phyloP scores from a whole-genome alignment of 2,329 filamentous ascomycete genomes.

The Penicillium sp. region DNA sequence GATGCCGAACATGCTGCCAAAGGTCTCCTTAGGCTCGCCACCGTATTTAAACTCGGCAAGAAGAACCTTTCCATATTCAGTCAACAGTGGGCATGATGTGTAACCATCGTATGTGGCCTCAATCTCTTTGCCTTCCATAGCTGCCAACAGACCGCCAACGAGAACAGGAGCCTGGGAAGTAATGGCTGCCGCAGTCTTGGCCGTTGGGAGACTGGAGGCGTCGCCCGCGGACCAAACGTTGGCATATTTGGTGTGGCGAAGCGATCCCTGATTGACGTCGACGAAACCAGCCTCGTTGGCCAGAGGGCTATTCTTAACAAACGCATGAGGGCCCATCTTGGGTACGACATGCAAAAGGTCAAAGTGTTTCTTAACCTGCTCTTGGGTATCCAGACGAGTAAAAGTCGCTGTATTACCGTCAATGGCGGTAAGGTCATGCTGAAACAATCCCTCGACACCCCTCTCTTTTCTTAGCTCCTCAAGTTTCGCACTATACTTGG shows the following conservation, averaged over 20 bases:
- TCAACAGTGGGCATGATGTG: slow-evolving; percentile 53
- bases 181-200: slow-evolving; percentile 54
- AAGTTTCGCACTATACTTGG: slow-evolving; percentile 55
- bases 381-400: slow-evolving; percentile 40
- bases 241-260: slow-evolving; percentile 51
- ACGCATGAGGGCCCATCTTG: slow-evolving; percentile 57
- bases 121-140: slow-evolving; percentile 44
- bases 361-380: slow-evolving; percentile 46
- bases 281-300: slow-evolving; percentile 56
- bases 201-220: slow-evolving; percentile 57
- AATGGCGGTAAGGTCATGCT: slow-evolving; percentile 54
- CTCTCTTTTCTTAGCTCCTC: slow-evolving; percentile 53
- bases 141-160: slow-evolving; percentile 46
- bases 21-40: slow-evolving; percentile 61
- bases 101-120: slow-evolving; percentile 52
- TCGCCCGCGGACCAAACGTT: slow-evolving; percentile 60
- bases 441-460: slow-evolving; percentile 56
- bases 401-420: slow-evolving; percentile 54
- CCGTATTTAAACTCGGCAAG: slow-evolving; percentile 65
- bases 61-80: slow-evolving; percentile 59
- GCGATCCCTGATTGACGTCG: slow-evolving; percentile 53
- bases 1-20: slow-evolving; percentile 51
- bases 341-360: slow-evolving; percentile 57
- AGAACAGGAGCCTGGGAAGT: slow-evolving; percentile 51
- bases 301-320: slow-evolving; percentile 51